phyloP scores from a whole-genome alignment of 305 asterid species.

The Fraxinus baroniana region DNA sequence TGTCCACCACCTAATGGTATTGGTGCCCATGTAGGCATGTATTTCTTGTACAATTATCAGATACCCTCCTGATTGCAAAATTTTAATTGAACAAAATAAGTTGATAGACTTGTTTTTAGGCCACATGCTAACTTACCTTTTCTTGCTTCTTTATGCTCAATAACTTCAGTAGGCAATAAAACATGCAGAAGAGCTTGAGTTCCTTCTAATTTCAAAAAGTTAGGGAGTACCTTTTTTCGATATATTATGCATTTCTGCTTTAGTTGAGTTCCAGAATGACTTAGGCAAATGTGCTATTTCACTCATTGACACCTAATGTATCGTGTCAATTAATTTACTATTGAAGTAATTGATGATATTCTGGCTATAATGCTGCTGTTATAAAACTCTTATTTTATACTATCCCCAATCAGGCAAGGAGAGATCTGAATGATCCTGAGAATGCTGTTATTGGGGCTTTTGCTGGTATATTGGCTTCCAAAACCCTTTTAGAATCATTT shows the following conservation, averaged over 20 bases:
- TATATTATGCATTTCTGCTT: background rate
- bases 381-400: constrained; percentile 3
- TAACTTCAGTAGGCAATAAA: background rate
- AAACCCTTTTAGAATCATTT: constrained; percentile 18
- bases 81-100: background rate
- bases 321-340: background rate
- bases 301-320: background rate
- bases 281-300: background rate
- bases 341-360: background rate
- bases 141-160: constrained; percentile 5
- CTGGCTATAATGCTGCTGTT: constrained; percentile 9
- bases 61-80: background rate
- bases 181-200: background rate
- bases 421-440: constrained; percentile 90
- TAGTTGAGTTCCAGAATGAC: constrained; percentile 3
- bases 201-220: background rate
- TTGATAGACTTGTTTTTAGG: background rate
- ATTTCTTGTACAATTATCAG: background rate
- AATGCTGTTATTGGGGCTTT: constrained; percentile 88
- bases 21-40: background rate
- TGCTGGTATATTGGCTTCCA: constrained; percentile 60
- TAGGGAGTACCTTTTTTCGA: background rate
- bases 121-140: background rate
- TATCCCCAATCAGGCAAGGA: constrained; percentile 62
- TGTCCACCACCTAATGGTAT: background rate